Conservation (phyloP, 805 yeast species). For the Pichia manshurica region DNA sequence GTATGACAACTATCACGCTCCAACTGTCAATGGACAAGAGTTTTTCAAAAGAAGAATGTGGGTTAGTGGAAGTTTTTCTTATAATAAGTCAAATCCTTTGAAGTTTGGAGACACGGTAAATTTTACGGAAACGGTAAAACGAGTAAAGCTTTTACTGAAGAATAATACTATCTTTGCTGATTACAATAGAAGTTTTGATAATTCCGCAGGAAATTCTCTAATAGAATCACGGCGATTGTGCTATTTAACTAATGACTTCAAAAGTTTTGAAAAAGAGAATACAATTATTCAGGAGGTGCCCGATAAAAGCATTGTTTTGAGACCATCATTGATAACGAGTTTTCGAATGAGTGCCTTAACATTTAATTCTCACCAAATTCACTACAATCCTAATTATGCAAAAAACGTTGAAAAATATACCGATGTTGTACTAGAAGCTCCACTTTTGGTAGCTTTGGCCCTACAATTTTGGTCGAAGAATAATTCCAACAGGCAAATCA, state of each 20-base stretch:
- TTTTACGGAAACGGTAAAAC: conserved; percentile 50
- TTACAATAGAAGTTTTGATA: conserved; percentile 43
- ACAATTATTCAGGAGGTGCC: conserved; percentile 12
- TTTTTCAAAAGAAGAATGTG: conserved; percentile 64
- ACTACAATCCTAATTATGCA: conserved; percentile 59
- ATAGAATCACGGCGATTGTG: conserved; percentile 56
- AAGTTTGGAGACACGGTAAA: conserved; percentile 33
- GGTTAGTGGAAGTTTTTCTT: conserved; percentile 63
- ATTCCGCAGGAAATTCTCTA: conserved; percentile 23
- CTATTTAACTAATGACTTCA: conserved; percentile 45
- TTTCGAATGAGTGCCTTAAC: conserved; percentile 70
- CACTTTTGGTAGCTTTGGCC: conserved; percentile 58
- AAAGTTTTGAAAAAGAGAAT: neutral
- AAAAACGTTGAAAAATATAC: conserved; percentile 51
- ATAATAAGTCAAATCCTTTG: conserved; percentile 29
- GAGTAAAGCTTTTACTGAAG: conserved; percentile 31
- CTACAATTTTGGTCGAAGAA: conserved; percentile 39
- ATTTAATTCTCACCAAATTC: conserved; percentile 80
- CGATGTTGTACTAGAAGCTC: conserved; percentile 70
- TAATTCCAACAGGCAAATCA: conserved; percentile 15
- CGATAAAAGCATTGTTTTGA: conserved; percentile 26
- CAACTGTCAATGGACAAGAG: conserved; percentile 28
- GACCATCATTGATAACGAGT: conserved; percentile 39
- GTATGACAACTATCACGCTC: conserved; percentile 74
- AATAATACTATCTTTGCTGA: conserved; percentile 44